Evolutionary conservation across 768 basidiomycete species (phyloP).

Genomic region (Russula compacta): DNA sequence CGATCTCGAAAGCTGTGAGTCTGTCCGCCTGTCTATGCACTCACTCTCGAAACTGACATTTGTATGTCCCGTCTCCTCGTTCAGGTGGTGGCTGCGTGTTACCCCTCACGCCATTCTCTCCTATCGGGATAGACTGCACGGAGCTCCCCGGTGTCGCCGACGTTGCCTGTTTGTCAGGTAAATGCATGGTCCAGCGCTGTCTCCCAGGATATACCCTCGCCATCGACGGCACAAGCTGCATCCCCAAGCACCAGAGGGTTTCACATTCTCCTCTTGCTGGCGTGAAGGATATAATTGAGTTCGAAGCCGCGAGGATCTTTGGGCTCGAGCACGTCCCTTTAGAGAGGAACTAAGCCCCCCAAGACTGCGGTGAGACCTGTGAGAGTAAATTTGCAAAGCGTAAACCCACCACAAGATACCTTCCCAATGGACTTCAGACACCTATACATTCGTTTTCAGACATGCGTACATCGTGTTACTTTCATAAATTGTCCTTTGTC

Average conservation of each 20-base stretch:
- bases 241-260: not conserved
- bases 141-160: constrained; percentile 39
- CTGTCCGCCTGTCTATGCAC: too few species aligned
- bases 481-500: too few species aligned
- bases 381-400: too few species aligned
- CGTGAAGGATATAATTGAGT: not conserved
- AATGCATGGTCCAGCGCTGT: constrained; percentile 40
- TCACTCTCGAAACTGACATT: too few species aligned
- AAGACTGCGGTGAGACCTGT: too few species aligned
- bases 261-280: too few species aligned
- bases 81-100: constrained; percentile 19
- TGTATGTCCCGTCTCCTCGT: not conserved
- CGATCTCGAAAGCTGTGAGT: constrained; percentile 46
- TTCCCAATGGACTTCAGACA: too few species aligned
- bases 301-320: not conserved
- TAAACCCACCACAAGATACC: too few species aligned
- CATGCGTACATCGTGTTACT: too few species aligned
- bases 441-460: too few species aligned
- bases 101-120: constrained; percentile 24
- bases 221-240: not conserved
- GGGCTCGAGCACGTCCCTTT: constrained; percentile 24
- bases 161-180: constrained; percentile 38
- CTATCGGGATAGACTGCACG: constrained; percentile 39
- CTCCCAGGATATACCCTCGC: constrained; percentile 14
- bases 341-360: not conserved